Percentiles rank a stretch among this genome's conserved stretches.
Conservation (phyloP, 192 early-diverging fungal genomes). For the Borealophlyctis nickersoniae region DNA sequence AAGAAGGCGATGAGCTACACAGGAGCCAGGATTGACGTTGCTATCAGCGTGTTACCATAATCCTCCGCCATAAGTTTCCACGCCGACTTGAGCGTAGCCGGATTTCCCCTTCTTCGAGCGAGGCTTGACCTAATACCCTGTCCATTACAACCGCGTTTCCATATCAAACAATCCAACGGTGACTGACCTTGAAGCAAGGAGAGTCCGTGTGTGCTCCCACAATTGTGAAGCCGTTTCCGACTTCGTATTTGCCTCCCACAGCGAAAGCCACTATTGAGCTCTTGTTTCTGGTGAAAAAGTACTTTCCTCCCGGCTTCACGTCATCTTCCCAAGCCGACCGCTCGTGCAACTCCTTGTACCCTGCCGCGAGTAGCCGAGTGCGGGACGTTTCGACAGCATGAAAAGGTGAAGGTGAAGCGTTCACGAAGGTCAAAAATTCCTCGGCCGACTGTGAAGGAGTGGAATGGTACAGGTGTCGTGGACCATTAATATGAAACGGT, state of each 20-base stretch:
- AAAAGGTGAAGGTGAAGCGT: slow-evolving; percentile 91
- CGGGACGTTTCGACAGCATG: slow-evolving; percentile 86
- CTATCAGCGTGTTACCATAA: slow-evolving; percentile 57
- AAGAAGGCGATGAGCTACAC: neutral
- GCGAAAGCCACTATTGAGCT: slow-evolving; percentile 78
- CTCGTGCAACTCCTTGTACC: slow-evolving; percentile 88
- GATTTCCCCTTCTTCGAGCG: slow-evolving; percentile 83
- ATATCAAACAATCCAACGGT: neutral
- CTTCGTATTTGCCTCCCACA: slow-evolving; percentile 68
- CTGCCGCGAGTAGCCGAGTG: slow-evolving; percentile 65
- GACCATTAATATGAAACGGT: no score
- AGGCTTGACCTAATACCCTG: slow-evolving; percentile 74
- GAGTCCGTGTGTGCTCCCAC: slow-evolving; percentile 97
- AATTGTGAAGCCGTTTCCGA: slow-evolving; percentile 77
- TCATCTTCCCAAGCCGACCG: slow-evolving; percentile 74
- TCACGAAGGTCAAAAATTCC: slow-evolving; percentile 85
- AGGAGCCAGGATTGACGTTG: neutral
- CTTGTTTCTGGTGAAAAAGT: slow-evolving; percentile 96
- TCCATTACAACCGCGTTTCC: neutral
- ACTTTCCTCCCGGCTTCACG: slow-evolving; percentile 77
- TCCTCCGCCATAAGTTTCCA: slow-evolving; percentile 85
- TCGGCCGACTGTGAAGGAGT: slow-evolving; percentile 23
- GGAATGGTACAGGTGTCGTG: neutral
- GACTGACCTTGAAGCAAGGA: slow-evolving; percentile 83
- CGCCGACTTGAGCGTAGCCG: slow-evolving; percentile 86